Percentiles rank a stretch among this genome's conserved stretches.
Conservation (phyloP, 345 rosid genomes). For the Lepidium sativum region DNA sequence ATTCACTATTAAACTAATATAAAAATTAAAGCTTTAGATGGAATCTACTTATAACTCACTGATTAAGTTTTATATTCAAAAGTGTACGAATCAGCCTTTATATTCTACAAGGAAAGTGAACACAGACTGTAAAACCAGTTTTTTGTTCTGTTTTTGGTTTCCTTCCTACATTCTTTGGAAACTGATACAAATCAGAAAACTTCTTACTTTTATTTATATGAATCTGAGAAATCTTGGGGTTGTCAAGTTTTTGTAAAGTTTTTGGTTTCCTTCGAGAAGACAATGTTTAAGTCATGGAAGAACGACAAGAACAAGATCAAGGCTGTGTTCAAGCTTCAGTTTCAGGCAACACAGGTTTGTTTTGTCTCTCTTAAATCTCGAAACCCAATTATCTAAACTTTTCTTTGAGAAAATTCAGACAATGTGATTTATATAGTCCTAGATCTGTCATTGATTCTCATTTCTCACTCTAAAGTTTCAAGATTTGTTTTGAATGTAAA, state of each 20-base stretch:
- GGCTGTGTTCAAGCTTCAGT: constrained; percentile 76
- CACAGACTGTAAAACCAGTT: constrained; percentile 26
- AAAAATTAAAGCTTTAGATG: background rate
- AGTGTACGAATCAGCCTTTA: constrained; percentile 18
- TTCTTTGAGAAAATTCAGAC: background rate
- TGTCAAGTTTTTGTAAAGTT: background rate
- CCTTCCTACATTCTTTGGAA: constrained; percentile 18
- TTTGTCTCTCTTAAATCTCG: constrained; percentile 7
- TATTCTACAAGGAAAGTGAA: constrained; percentile 24
- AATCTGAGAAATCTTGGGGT: constrained; percentile 7
- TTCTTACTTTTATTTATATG: background rate
- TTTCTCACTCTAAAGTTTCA: background rate
- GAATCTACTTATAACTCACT: constrained; percentile 22
- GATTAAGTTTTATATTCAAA: constrained; percentile 12
- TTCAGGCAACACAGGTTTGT: constrained; percentile 90
- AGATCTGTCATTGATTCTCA: constrained; percentile 6
- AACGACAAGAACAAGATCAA: constrained; percentile 90
- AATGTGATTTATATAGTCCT: constrained; percentile 5
- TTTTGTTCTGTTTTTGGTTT: constrained; percentile 12
- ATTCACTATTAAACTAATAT: constrained; percentile 13
- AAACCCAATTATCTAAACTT: background rate
- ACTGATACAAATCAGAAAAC: constrained; percentile 9
- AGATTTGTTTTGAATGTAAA: constrained; percentile 3
- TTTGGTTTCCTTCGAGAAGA: constrained; percentile 27
- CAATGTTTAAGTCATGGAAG: constrained; percentile 89